phyloP scores from a whole-genome alignment of 306 rosid genomes.

The Vicia sativa region DNA sequence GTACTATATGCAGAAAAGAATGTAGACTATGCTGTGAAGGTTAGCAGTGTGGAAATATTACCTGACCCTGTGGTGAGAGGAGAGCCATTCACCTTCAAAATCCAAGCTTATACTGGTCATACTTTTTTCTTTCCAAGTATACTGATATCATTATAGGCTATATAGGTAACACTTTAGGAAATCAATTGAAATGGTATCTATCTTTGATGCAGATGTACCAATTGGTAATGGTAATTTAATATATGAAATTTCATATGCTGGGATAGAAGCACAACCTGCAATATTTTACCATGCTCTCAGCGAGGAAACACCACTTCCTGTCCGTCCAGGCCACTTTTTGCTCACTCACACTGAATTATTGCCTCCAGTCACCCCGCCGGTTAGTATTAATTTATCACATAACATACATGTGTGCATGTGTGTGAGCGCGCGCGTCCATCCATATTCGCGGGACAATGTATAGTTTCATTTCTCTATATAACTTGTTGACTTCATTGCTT shows the following conservation, averaged over 20 bases:
- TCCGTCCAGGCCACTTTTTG: conserved; percentile 63
- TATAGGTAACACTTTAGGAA: too few relatives aligned
- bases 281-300: conserved; percentile 52
- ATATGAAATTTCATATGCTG: conserved; percentile 66
- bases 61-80: conserved; percentile 75
- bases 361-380: conserved; percentile 73
- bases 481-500: too few relatives aligned
- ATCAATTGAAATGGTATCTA: background rate
- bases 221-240: conserved; percentile 64
- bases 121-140: background rate
- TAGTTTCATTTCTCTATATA: too few relatives aligned
- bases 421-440: too few relatives aligned
- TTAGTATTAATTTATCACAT: conserved; percentile 45
- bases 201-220: conserved; percentile 49
- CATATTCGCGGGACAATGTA: too few relatives aligned
- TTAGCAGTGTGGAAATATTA: conserved; percentile 56
- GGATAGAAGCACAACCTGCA: conserved; percentile 38
- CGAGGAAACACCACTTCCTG: conserved; percentile 61
- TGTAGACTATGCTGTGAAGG: conserved; percentile 68
- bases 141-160: background rate
- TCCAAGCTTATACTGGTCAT: conserved; percentile 66
- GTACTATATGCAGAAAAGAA: conserved; percentile 11
- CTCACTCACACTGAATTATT: conserved; percentile 70
- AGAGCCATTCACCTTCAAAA: conserved; percentile 71
- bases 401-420: too few relatives aligned